Percentiles rank a stretch among this genome's conserved stretches.
phyloP scores from a whole-genome alignment of 768 basidiomycete genomes.

The Boletus coccyginus region DNA sequence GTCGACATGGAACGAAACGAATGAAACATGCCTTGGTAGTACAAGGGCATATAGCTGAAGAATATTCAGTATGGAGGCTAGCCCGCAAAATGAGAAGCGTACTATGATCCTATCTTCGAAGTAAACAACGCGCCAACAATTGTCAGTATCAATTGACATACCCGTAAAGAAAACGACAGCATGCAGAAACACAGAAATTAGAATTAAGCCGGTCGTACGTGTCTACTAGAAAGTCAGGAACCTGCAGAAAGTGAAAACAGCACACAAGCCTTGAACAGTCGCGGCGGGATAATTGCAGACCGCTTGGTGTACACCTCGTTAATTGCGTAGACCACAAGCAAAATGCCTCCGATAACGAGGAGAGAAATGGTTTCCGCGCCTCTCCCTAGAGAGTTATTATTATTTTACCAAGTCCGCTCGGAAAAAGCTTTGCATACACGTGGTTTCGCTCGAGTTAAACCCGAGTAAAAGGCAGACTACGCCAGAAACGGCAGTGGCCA shows the following conservation, averaged over 20 bases:
- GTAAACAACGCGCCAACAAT: not conserved
- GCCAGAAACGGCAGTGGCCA: slow-evolving; percentile 33
- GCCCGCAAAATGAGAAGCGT: not conserved
- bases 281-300: slow-evolving; percentile 39
- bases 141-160: slow-evolving; percentile 6
- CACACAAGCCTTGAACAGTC: slow-evolving; percentile 34
- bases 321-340: slow-evolving; percentile 28
- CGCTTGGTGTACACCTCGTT: slow-evolving; percentile 36
- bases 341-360: slow-evolving; percentile 32
- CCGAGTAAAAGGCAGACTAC: slow-evolving; percentile 39
- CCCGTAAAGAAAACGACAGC: slow-evolving; percentile 32
- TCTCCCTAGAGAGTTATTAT: slow-evolving; percentile 23
- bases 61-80: slow-evolving; percentile 3
- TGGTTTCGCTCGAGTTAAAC: slow-evolving; percentile 34
- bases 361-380: slow-evolving; percentile 35
- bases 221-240: slow-evolving; percentile 24
- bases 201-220: slow-evolving; percentile 34
- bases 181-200: slow-evolving; percentile 36
- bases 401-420: not conserved
- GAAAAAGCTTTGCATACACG: slow-evolving; percentile 22
- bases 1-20: not conserved
- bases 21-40: slow-evolving; percentile 33
- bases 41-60: slow-evolving; percentile 38
- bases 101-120: slow-evolving; percentile 26
- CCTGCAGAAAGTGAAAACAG: not conserved